These are phyloP conservation scores for Fusarium tjaetaba DNA, from an alignment of 2,329 filamentous ascomycete species.

Conservation along the genomic window DNA sequence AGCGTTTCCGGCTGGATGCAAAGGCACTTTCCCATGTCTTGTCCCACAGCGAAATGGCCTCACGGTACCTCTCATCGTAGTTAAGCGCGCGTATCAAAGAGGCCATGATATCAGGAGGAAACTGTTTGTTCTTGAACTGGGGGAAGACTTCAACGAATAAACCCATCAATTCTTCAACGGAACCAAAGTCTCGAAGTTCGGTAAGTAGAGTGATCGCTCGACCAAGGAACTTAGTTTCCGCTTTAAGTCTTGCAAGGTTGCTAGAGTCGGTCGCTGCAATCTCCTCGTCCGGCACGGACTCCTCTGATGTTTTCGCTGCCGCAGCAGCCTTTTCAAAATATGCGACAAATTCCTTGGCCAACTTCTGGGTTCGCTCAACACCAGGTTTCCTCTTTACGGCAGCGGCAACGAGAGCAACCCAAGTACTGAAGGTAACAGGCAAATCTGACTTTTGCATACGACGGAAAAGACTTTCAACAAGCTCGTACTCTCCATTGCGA, in stretches of 20 bases:
- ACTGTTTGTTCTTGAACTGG: slow-evolving; percentile 45
- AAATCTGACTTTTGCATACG: slow-evolving; percentile 57
- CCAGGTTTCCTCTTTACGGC: slow-evolving; percentile 40
- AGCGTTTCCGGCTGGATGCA: slow-evolving; percentile 43
- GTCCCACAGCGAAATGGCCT: slow-evolving; percentile 74
- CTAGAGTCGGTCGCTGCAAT: slow-evolving; percentile 4
- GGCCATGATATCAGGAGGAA: slow-evolving; percentile 66
- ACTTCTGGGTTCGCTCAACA: slow-evolving; percentile 34
- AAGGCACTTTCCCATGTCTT: slow-evolving; percentile 65
- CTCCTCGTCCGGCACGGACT: neutral
- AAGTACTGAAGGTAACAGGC: slow-evolving; percentile 54
- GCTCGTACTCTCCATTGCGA: slow-evolving; percentile 54
- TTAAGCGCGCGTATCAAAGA: slow-evolving; percentile 75
- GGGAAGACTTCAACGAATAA: slow-evolving; percentile 59
- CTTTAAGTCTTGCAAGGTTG: slow-evolving; percentile 38
- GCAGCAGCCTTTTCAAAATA: slow-evolving; percentile 42
- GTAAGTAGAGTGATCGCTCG: slow-evolving; percentile 50
- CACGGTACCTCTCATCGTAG: slow-evolving; percentile 64
- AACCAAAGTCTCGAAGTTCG: slow-evolving; percentile 57
- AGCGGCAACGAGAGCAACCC: slow-evolving; percentile 55
- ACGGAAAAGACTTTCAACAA: slow-evolving; percentile 54
- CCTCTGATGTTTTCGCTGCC: neutral
- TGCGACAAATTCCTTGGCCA: slow-evolving; percentile 45
- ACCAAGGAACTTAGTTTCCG: slow-evolving; percentile 45
- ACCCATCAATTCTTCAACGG: slow-evolving; percentile 66